Evolutionary conservation across 1,284 basidiomycete genomes (phyloP).

Genomic region (Microbotryum lychnidis-dioicae): DNA sequence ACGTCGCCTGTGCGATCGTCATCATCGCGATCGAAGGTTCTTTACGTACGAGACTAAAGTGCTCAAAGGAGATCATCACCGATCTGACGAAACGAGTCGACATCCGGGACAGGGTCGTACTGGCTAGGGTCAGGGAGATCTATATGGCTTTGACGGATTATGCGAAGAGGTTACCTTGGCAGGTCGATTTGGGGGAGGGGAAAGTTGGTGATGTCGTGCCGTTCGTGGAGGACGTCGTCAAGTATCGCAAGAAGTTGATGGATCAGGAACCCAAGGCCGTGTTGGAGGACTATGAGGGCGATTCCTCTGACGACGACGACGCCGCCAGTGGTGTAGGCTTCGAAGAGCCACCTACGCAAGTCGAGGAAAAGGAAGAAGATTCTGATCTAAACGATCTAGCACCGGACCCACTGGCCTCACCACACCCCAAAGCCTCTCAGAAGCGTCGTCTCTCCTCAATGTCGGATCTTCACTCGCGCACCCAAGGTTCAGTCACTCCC

Average conservation of each 20-base stretch:
- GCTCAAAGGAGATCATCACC: constrained; percentile 51
- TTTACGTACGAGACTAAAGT: constrained; percentile 49
- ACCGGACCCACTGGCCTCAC: neutral
- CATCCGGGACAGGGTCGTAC: constrained; percentile 50
- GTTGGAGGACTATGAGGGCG: neutral
- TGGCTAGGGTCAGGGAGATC: constrained; percentile 58
- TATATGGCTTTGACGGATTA: constrained; percentile 54
- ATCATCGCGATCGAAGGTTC: constrained; percentile 64
- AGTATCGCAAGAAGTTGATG: constrained; percentile 11
- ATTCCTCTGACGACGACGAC: neutral
- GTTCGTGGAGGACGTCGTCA: constrained; percentile 16
- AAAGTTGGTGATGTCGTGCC: constrained; percentile 10
- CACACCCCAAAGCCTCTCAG: neutral
- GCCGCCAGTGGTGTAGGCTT: neutral
- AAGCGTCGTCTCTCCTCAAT: too few species aligned
- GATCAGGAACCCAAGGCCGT: neutral
- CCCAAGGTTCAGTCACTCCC: too few species aligned
- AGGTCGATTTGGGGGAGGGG: neutral
- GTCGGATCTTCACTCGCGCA: too few species aligned
- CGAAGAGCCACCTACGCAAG: neutral
- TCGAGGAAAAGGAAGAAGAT: neutral
- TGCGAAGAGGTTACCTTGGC: constrained; percentile 60
- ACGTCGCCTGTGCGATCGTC: constrained; percentile 52
- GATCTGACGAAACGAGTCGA: constrained; percentile 50
- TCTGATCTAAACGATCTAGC: constrained; percentile 1